These are phyloP conservation scores for Candolleomyces aberdarensis DNA, from an alignment of 768 basidiomycete genomes.

Conservation along the genomic window DNA sequence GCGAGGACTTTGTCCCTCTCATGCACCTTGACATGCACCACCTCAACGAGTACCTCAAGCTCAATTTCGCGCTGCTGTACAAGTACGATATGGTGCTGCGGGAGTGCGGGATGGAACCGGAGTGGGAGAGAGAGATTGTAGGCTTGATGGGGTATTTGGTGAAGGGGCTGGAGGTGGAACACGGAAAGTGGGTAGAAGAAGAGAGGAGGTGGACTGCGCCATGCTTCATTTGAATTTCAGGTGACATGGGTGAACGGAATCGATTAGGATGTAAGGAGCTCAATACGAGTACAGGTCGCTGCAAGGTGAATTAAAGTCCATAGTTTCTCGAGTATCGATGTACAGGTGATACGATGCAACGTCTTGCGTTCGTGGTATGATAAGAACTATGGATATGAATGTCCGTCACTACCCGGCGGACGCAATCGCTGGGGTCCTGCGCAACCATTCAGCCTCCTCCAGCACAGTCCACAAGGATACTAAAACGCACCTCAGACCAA, in stretches of 20 bases:
- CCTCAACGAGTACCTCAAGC: conserved; percentile 32
- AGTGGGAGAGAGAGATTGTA: conserved; percentile 9
- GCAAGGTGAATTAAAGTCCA: background rate
- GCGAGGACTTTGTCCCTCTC: background rate
- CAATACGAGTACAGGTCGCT: background rate
- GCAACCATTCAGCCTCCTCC: too few relatives aligned
- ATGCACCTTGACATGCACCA: conserved; percentile 11
- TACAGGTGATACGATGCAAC: background rate
- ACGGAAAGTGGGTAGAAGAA: too few relatives aligned
- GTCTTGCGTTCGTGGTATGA: background rate
- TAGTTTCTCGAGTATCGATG: background rate
- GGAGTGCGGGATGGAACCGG: conserved; percentile 28
- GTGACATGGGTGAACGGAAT: background rate
- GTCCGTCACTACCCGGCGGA: too few relatives aligned
- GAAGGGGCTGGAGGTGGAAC: background rate
- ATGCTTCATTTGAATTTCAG: too few relatives aligned
- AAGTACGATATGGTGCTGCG: conserved; percentile 32
- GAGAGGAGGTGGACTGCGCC: too few relatives aligned
- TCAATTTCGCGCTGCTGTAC: conserved; percentile 33
- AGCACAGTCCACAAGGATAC: background rate
- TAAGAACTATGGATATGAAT: too few relatives aligned
- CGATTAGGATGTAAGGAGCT: background rate
- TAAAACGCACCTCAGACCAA: background rate
- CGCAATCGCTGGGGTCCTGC: too few relatives aligned
- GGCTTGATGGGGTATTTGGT: background rate